phyloP scores from a whole-genome alignment of 257 asterid genomes.

The Nicotiana paniculata region DNA sequence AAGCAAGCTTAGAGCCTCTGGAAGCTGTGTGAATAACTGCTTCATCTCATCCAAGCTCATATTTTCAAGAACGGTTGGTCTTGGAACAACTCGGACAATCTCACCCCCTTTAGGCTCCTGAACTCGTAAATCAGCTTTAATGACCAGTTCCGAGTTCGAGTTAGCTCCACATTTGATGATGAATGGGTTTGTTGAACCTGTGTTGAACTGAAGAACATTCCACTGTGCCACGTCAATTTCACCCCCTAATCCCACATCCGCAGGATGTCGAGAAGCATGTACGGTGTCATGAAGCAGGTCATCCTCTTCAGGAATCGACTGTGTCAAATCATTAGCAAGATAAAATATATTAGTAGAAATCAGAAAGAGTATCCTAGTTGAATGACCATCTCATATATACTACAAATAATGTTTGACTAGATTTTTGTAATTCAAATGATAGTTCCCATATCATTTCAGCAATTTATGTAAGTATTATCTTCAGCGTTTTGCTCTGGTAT shows the following conservation, averaged over 20 bases:
- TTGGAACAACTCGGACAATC: slow-evolving; percentile 80
- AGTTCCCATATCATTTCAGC: not conserved
- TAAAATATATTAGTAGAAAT: slow-evolving; percentile 1
- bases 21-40: slow-evolving; percentile 64
- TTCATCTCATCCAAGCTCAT: slow-evolving; percentile 77
- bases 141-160: slow-evolving; percentile 81
- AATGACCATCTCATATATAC: not conserved
- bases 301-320: slow-evolving; percentile 79
- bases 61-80: slow-evolving; percentile 63
- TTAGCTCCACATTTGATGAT: slow-evolving; percentile 96
- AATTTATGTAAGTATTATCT: not conserved
- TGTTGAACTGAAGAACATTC: slow-evolving; percentile 94
- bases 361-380: not conserved
- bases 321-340: slow-evolving; percentile 15
- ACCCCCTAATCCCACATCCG: slow-evolving; percentile 31
- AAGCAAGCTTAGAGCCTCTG: slow-evolving; percentile 81
- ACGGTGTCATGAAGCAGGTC: slow-evolving; percentile 42
- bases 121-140: slow-evolving; percentile 83
- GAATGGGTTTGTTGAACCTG: slow-evolving; percentile 87
- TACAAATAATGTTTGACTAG: not conserved
- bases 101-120: slow-evolving; percentile 96
- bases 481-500: not conserved
- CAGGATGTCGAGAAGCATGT: slow-evolving; percentile 31
- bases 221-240: slow-evolving; percentile 95
- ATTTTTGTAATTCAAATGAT: not conserved